Conservation (phyloP, 2,329 filamentous ascomycete species). For the Ascochyta viciae-villosae region DNA sequence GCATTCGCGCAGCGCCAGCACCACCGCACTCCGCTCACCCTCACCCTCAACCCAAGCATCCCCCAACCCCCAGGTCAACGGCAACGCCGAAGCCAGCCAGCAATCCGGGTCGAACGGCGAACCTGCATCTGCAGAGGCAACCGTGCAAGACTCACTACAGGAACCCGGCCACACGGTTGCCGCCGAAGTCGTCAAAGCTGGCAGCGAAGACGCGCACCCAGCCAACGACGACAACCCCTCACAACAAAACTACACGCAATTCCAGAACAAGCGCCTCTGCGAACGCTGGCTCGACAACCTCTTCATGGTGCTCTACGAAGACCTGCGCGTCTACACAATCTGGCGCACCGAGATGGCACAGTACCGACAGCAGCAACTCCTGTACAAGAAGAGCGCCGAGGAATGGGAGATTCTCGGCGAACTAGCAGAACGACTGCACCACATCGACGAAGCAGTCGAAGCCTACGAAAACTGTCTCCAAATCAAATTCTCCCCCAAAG, state of each 20-base stretch:
- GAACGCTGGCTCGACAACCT: slow-evolving; percentile 98
- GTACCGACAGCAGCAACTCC: slow-evolving; percentile 88
- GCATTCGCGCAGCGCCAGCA: slow-evolving; percentile 75
- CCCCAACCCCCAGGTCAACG: slow-evolving; percentile 51
- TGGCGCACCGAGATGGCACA: slow-evolving; percentile 99
- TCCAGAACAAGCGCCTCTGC: slow-evolving; percentile 96
- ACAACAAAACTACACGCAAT: slow-evolving; percentile 80
- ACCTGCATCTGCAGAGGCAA: slow-evolving; percentile 32
- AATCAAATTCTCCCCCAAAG: slow-evolving; percentile 91
- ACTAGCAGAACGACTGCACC: slow-evolving; percentile 89
- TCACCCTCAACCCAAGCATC: slow-evolving; percentile 23
- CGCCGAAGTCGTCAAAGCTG: slow-evolving; percentile 77
- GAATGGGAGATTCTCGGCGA: slow-evolving; percentile 98
- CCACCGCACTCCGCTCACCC: slow-evolving; percentile 76
- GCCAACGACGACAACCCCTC: slow-evolving; percentile 57
- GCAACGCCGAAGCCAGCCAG: slow-evolving; percentile 43
- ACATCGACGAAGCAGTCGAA: slow-evolving; percentile 88
- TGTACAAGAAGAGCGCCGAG: slow-evolving; percentile 95
- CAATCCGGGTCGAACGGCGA: slow-evolving; percentile 35
- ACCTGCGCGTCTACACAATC: slow-evolving; percentile 97
- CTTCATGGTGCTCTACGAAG: slow-evolving; percentile 99
- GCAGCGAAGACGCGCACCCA: slow-evolving; percentile 65
- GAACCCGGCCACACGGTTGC: slow-evolving; percentile 81
- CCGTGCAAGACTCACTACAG: slow-evolving; percentile 63
- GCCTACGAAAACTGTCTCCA: slow-evolving; percentile 88